Evolutionary conservation across 2,329 filamentous ascomycete species (phyloP).

Genomic region (Metarhizium album): DNA sequence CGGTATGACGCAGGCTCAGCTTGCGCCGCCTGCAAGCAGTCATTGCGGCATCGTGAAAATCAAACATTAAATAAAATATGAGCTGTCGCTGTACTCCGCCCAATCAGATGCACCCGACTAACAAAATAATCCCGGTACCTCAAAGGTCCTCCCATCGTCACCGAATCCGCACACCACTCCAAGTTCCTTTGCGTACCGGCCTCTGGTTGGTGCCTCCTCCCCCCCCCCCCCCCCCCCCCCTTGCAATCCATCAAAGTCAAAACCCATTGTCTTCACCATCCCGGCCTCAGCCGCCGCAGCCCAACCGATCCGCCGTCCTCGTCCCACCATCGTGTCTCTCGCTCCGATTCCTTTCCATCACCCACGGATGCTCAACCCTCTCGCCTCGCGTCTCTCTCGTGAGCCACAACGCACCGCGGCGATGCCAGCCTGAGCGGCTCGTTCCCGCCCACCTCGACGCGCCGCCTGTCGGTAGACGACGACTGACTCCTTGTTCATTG

Average conservation of each 20-base stretch:
- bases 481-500: background rate
- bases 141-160: background rate
- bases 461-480: background rate
- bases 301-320: background rate
- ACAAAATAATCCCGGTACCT: too few relatives aligned
- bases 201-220: background rate
- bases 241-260: background rate
- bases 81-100: too few relatives aligned
- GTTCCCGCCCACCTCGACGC: background rate
- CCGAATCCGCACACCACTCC: background rate
- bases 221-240: background rate
- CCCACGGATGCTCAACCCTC: too few relatives aligned
- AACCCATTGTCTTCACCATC: background rate
- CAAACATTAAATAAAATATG: too few relatives aligned
- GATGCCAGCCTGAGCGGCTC: background rate
- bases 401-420: background rate
- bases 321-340: background rate
- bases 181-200: background rate
- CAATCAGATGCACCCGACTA: too few relatives aligned
- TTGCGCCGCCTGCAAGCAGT: too few relatives aligned
- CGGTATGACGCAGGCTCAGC: too few relatives aligned
- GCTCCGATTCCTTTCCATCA: background rate
- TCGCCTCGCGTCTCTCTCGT: background rate
- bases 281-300: background rate
- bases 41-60: too few relatives aligned